Base-by-base conservation (phyloP, 2,329 filamentous ascomycete genomes). In the Sporothrix curviconia region DNA sequence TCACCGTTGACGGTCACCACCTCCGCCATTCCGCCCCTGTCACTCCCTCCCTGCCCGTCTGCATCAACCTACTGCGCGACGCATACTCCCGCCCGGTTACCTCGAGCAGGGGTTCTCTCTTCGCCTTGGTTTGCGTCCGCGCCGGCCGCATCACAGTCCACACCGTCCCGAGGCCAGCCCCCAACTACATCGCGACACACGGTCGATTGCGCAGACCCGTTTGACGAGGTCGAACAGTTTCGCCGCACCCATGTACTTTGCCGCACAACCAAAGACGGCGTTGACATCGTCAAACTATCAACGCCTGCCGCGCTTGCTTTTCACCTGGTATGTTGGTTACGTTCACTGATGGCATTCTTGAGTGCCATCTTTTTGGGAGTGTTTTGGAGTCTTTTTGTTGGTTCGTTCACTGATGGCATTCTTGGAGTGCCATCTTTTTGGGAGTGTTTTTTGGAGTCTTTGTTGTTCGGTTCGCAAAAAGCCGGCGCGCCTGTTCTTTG, bases 241-340 rank as follows among this genome's bases (percentile, higher is more conserved):
- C 71, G 72, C 68, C 72, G 72, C 68, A 68, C 73, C 72, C 72
- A 78, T 80, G 77, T 81, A 80, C 77, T 78, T n/a, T n/a, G n/a
- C 81, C 71, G 77, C 80, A 72, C 79, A 82, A 73, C 80, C 85
- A 73, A 86, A 86, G n/a, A n/a, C 78, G 83, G 84, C 74, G 87
- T 88, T 81, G 87, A 89, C 72, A 87, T n/a, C n/a, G 87, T 78
- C 89, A 87, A 71, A 95, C 90, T 70, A 94, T 95, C 79, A 90
- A 95, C 79, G n/a, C 90, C 90, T 71, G 89, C 89, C 69, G 89
- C 87, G 63, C 81, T 95, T 77, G 90, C 87, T 76, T 86, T 34
- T 51, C 49, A n/a, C n/a, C 85, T 71, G 84, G 88, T 92, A 85
- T 73, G 76, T 79, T 59, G 59, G 63, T 64, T 32, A 42, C 15